Base-by-base conservation (phyloP, 2,329 filamentous ascomycete species). In the Colletotrichum eremochloae region DNA sequence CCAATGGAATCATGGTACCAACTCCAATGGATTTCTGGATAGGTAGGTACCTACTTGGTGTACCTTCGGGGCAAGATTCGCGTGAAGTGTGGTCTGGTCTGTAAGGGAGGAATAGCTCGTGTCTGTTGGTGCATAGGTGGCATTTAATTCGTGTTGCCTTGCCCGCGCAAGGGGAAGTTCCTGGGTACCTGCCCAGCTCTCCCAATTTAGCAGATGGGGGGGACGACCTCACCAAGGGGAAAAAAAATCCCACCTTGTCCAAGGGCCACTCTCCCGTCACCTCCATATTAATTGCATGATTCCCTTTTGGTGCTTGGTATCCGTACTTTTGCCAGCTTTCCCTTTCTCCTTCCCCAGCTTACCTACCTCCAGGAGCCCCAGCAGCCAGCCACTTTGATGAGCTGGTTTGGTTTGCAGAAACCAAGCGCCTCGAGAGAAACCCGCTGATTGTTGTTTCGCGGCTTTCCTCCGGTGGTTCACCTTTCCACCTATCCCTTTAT, bases 101-200 rank as follows among this genome's bases (percentile, higher is more conserved):
- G 52, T 53, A 72, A 72, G 70, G 70, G 63, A 67, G 66, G 71
- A 56, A 72, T 64, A 62, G 18, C 61, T 61, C 66, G 67, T 61
- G 66, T 69, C 67, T 62, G 55, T 74, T 74, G 64, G 71, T 74
- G 71, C 71, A 74, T 74, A 74, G 64, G 68, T 74, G 71, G 68
- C 71, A 72, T 72, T 74, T 74, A 74, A 61, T 67, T 67, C 68
- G 68, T 62, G 52, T 55, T 62, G 50, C 62, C 68, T 60, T 62
- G 50, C 57, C 68, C 36, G 36, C 11, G 68, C 68, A 67, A 73
- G 70, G 69, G 66, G 66, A 46, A 46, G 66, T 40, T 68, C 65
- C 46, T 38, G 18, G 55, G 67, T 48, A 64, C 46, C 29, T 60
- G n/a, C 63, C 63, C 53, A 66, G 61, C 67, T 50, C 62, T 63